Conservation (phyloP, 208 protist genomes). For the Leishmania amazonensis region DNA sequence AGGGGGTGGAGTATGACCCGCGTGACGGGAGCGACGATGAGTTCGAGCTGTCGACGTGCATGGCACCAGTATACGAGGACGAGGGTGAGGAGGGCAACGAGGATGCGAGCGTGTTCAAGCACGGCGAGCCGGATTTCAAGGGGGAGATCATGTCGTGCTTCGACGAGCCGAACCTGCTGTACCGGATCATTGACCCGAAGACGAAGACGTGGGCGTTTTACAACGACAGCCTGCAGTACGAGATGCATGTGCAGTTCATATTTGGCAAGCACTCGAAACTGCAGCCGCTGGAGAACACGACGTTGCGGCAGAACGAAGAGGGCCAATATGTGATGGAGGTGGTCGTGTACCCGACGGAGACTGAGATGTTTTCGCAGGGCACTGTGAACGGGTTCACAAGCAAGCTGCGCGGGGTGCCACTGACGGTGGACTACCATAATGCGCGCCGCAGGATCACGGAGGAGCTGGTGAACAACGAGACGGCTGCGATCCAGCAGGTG, state of each 20-base stretch:
- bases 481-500: slow-evolving; percentile 42
- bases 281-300: slow-evolving; percentile 55
- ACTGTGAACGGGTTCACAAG: slow-evolving; percentile 68
- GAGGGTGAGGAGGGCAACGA: slow-evolving; percentile 34
- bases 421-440: slow-evolving; percentile 60
- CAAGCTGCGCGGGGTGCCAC: slow-evolving; percentile 60
- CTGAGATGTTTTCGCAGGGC: slow-evolving; percentile 63
- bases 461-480: slow-evolving; percentile 40
- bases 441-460: slow-evolving; percentile 34
- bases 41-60: slow-evolving; percentile 63
- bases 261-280: slow-evolving; percentile 73
- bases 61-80: slow-evolving; percentile 39
- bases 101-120: slow-evolving; percentile 43
- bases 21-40: slow-evolving; percentile 68
- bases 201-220: slow-evolving; percentile 82
- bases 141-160: slow-evolving; percentile 77
- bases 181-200: slow-evolving; percentile 66
- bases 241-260: slow-evolving; percentile 74
- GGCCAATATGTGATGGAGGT: slow-evolving; percentile 53
- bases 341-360: slow-evolving; percentile 78
- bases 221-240: slow-evolving; percentile 73
- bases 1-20: slow-evolving; percentile 51
- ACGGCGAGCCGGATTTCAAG: slow-evolving; percentile 60
- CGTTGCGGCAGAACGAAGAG: slow-evolving; percentile 33
- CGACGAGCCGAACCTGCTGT: slow-evolving; percentile 77